These are phyloP conservation scores for Pilaira anomala DNA, from an alignment of 192 early-diverging fungal species.

Conservation along the genomic window DNA sequence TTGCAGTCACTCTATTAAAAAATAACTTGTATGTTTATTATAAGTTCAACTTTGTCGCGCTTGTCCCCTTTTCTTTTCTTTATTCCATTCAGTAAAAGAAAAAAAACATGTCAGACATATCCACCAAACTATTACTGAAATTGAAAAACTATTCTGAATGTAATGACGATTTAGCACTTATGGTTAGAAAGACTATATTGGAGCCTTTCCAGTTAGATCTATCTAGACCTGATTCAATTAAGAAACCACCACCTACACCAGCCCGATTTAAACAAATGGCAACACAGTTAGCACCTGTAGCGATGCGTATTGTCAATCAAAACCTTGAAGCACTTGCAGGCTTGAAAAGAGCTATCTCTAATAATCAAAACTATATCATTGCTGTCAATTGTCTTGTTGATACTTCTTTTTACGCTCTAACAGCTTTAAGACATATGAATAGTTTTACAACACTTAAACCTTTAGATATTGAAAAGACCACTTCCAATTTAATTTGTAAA, in stretches of 20 bases:
- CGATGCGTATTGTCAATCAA: conserved; percentile 30
- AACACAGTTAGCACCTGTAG: conserved; percentile 14
- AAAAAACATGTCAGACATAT: conserved; percentile 2
- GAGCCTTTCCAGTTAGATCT: conserved; percentile 13
- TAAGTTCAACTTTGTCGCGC: no score
- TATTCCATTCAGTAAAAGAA: not conserved
- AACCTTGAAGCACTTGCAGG: conserved; percentile 18
- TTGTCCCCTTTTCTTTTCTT: conserved; percentile 7
- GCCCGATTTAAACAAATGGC: not conserved
- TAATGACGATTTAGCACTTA: conserved; percentile 9
- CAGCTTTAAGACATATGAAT: conserved; percentile 32
- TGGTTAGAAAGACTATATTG: not conserved
- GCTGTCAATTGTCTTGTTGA: conserved; percentile 27
- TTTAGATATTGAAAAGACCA: conserved; percentile 51
- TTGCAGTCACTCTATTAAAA: no score
- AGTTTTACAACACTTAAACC: conserved; percentile 22
- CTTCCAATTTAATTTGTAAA: conserved; percentile 50
- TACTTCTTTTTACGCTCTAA: conserved; percentile 33
- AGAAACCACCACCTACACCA: conserved; percentile 6
- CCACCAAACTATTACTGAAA: not conserved
- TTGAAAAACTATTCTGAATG: conserved; percentile 10
- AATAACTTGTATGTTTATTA: no score
- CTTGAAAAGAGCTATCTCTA: not conserved
- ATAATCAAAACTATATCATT: not conserved
- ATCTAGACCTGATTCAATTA: no score